Evolutionary conservation across 768 basidiomycete genomes (phyloP), one percentile per base, ranked within the genome.

Genomic region (Hemileccinum rubropunctum): DNA sequence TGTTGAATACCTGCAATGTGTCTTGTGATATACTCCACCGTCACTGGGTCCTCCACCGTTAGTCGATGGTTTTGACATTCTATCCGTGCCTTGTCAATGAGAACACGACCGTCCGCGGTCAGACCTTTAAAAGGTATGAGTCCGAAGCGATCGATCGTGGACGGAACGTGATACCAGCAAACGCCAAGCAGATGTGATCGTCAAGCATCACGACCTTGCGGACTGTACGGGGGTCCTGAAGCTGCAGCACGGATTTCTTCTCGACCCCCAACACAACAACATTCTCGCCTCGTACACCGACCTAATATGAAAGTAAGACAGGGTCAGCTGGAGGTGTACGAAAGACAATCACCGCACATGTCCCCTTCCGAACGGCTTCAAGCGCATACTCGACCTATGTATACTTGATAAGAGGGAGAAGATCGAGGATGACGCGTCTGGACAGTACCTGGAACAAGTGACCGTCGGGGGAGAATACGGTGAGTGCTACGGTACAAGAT

Each of bases 1-100:
- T 99, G 97, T 72, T 99, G 95, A 57, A 98, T 92, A n/a, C 94
- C 92, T 47, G 97, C 97, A 65, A 99, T 88, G 71, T 97, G 89
- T 66, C 95, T 84, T 26, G 97, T 97, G 62, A 99, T 98, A 65
- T 98, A 99, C 69, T 99, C 97, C 26, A 99, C 89, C 15, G 91
- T 93, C 44, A 97, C 97, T 12, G 97, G 97, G 67, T 98, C 97
- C 66, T 98, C 97, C 30, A 98, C 97, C 0, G 94, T 98, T 51
- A 98, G 73, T 17, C 97, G 86, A 74, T 99, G 95, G 48, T 87
- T 92, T 68, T 98, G 97, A 64, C 97, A 98, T 76, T 99, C 97
- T 67, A 92, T 84, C 54, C 97, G 85, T 13, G 97, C 97, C 70
- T 91, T 97, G 79, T 99, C 97, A 59, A 98, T 98, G 41, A 99